Evolutionary conservation across 192 early-diverging fungal genomes (phyloP), one percentile per base, ranked within the genome.

Genomic region (Linnemannia hyalina): DNA sequence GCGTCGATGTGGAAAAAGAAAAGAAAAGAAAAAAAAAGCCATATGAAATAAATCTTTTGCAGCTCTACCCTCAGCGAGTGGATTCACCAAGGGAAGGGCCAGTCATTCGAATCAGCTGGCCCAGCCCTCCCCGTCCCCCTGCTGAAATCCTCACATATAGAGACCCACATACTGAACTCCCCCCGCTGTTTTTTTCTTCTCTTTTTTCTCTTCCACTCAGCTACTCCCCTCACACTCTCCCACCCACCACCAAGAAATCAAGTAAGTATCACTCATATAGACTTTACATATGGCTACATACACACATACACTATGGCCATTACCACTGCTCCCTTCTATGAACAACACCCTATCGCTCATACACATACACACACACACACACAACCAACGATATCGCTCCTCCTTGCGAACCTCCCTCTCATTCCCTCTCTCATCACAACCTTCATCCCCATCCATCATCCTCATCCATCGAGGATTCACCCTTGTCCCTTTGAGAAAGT

Each of bases 131-230:
- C 35, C 15, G 1, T 38, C 4, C 35, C 35, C 23, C 68, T 70
- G 68, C 68, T 70, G 35, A 35, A 70, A 35, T 70, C 4, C n/a
- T 65, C 60, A 65, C 60, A 65, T 65, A 65, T 65, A 65, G 60
- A 29, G 60, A 11, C 13, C 60, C 68, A 73, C 68, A 73, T 73
- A 73, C 2, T 6, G 23, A 54, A 38, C 26, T 52, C 57, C 69
- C 81, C 81, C 81, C 81, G 79, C 79, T 80, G 79, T 32, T 80
- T 80, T 80, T 81, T 81, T 81, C 47, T 52, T 60, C 74, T 46
- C 40, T 63, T 71, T 35, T 68, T 72, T 47, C 69, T 36, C 55
- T 22, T 55, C 55, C 69, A 70, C 69, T 57, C 68, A 40, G 10
- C 44, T 46, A 46, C 73, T 36, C 40, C 40, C 26, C 35, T 26